phyloP scores from a whole-genome alignment of 1,284 basidiomycete genomes.

The Rhodotorula sp. region DNA sequence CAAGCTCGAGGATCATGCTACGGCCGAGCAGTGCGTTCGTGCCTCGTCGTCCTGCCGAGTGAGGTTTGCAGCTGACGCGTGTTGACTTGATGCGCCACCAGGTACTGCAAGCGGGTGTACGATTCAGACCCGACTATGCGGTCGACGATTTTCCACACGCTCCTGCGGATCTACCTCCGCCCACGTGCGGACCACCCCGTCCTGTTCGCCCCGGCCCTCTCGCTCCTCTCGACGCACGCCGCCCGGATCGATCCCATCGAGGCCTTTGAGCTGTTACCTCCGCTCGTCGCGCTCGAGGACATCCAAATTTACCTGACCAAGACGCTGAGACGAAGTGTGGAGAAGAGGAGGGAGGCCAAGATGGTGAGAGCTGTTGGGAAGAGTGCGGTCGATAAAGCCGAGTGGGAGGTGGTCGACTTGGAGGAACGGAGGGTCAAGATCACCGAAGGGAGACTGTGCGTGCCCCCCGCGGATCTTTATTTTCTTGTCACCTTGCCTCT shows the following conservation, averaged over 20 bases:
- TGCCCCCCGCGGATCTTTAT: constrained; percentile 23
- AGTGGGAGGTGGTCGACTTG: constrained; percentile 67
- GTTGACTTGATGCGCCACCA: constrained; percentile 45
- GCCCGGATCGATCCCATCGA: constrained; percentile 73
- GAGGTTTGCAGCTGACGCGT: not conserved
- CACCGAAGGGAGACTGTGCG: constrained; percentile 83
- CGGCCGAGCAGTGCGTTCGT: constrained; percentile 77
- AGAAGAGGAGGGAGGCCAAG: constrained; percentile 60
- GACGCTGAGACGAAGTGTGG: constrained; percentile 61
- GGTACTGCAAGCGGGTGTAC: constrained; percentile 82
- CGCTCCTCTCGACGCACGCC: constrained; percentile 77
- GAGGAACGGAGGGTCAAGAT: constrained; percentile 83
- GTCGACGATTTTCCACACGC: constrained; percentile 68
- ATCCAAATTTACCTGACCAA: constrained; percentile 75
- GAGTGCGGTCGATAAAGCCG: constrained; percentile 69
- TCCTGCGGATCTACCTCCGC: constrained; percentile 82
- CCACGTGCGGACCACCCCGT: constrained; percentile 55
- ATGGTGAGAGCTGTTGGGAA: constrained; percentile 68
- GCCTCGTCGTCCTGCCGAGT: not conserved
- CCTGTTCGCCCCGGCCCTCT: constrained; percentile 73
- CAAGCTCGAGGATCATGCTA: constrained; percentile 70
- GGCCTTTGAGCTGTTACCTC: constrained; percentile 80
- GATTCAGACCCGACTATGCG: constrained; percentile 56
- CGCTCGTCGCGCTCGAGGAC: constrained; percentile 74
- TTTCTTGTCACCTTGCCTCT: too few species aligned